phyloP scores from a whole-genome alignment of 2,329 filamentous ascomycete genomes.

The Xylariales sp. region DNA sequence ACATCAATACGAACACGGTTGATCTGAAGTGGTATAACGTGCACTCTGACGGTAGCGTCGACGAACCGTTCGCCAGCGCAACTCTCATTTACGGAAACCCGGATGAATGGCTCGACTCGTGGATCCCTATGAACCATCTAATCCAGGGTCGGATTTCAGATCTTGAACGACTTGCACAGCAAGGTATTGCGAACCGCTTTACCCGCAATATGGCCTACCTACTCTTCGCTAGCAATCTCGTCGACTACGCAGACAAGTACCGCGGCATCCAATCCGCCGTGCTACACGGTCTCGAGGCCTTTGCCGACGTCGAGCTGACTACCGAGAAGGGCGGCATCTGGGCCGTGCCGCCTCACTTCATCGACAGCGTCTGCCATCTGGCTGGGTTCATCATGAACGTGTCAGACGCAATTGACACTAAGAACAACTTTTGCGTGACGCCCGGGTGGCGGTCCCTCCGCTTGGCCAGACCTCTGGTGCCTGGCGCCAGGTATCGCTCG shows the following conservation, averaged over 20 bases:
- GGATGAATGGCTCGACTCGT: conserved; percentile 52
- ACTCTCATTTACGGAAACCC: conserved; percentile 47
- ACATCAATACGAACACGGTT: conserved; percentile 40
- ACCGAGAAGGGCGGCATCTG: conserved; percentile 36
- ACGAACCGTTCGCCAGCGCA: conserved; percentile 41
- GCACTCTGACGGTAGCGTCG: conserved; percentile 28
- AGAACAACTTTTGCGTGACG: conserved; percentile 30
- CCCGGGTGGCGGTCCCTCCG: conserved; percentile 32
- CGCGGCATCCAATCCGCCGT: conserved; percentile 51
- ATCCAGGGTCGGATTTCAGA: conserved; percentile 56
- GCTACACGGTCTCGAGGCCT: conserved; percentile 44
- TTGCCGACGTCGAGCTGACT: conserved; percentile 40
- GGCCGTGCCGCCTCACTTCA: conserved; percentile 49
- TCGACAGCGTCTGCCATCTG: conserved; percentile 49
- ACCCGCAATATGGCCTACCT: conserved; percentile 71
- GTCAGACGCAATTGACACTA: conserved; percentile 41
- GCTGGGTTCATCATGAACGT: conserved; percentile 54
- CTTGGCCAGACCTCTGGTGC: conserved; percentile 24
- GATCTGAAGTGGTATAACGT: conserved; percentile 27
- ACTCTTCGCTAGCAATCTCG: conserved; percentile 46
- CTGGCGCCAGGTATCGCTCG: conserved; percentile 27
- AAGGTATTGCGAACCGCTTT: conserved; percentile 62
- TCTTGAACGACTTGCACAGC: conserved; percentile 51
- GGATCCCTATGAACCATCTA: conserved; percentile 60
- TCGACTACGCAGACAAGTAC: conserved; percentile 46